phyloP scores from a whole-genome alignment of 208 protist species.

The Paratrypanosoma confusum region DNA sequence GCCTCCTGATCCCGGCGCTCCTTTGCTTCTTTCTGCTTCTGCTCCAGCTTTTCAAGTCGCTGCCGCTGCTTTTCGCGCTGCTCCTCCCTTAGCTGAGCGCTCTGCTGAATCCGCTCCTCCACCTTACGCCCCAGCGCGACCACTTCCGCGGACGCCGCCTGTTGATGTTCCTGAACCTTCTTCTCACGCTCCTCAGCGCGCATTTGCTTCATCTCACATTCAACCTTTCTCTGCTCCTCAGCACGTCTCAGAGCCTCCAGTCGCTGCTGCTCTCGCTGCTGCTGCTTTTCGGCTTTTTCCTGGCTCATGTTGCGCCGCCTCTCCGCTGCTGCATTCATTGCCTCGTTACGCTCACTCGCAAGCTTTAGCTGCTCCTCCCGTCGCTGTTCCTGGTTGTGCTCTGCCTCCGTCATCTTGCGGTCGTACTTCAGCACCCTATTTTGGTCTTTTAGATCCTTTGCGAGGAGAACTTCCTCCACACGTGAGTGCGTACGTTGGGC shows the following conservation, averaged over 20 bases:
- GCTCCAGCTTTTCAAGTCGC: slow-evolving; percentile 35
- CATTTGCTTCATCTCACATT: slow-evolving; percentile 42
- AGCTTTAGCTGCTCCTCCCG: slow-evolving; percentile 50
- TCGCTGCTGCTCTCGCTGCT: slow-evolving; percentile 50
- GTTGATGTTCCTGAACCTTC: slow-evolving; percentile 45
- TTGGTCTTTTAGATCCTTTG: slow-evolving; percentile 57
- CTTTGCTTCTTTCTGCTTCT: slow-evolving; percentile 27
- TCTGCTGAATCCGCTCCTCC: slow-evolving; percentile 26
- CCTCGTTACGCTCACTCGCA: slow-evolving; percentile 59
- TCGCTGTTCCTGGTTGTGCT: slow-evolving; percentile 67
- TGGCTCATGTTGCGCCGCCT: slow-evolving; percentile 56
- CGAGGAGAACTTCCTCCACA: slow-evolving; percentile 69
- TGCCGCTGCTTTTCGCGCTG: slow-evolving; percentile 12
- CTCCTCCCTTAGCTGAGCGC: slow-evolving; percentile 19
- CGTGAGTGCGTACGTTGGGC: slow-evolving; percentile 43
- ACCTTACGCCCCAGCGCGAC: slow-evolving; percentile 29
- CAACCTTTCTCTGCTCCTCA: slow-evolving; percentile 52
- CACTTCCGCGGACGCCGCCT: slow-evolving; percentile 21
- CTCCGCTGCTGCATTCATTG: slow-evolving; percentile 59
- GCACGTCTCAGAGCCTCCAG: slow-evolving; percentile 25
- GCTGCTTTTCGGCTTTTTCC: slow-evolving; percentile 54
- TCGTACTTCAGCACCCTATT: slow-evolving; percentile 55
- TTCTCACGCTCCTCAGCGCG: slow-evolving; percentile 54
- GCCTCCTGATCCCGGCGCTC: slow-evolving; percentile 13
- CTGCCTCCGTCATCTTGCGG: slow-evolving; percentile 66